Conservation (phyloP, 768 basidiomycete genomes). For the Suillus ampliporus region DNA sequence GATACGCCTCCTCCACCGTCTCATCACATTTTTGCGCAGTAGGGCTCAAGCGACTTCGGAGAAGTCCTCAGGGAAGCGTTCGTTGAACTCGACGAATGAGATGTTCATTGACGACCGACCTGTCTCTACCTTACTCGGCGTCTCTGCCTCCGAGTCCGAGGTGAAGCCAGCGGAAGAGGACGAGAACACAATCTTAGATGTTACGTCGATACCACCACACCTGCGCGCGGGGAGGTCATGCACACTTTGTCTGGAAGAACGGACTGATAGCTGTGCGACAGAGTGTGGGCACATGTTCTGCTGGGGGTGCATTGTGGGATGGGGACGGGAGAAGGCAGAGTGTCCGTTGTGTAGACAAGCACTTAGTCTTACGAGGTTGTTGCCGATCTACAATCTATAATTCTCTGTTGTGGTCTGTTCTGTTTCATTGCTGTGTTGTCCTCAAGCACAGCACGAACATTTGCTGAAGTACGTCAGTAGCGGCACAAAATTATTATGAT, state of each 20-base stretch:
- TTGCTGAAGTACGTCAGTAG: constrained; percentile 4
- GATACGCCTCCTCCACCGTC: constrained; percentile 66
- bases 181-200: constrained; percentile 66
- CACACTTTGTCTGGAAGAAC: constrained; percentile 84
- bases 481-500: constrained; percentile 23
- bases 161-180: constrained; percentile 72
- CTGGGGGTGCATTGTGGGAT: constrained; percentile 88
- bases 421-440: not conserved
- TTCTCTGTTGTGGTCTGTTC: constrained; percentile 16
- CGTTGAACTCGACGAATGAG: constrained; percentile 38
- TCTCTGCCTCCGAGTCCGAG: constrained; percentile 55
- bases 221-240: constrained; percentile 70
- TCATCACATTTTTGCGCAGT: constrained; percentile 52
- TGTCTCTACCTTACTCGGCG: constrained; percentile 60
- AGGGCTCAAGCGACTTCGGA: constrained; percentile 24
- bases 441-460: not conserved
- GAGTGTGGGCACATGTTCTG: constrained; percentile 92
- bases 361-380: constrained; percentile 66
- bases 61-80: constrained; percentile 43
- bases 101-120: constrained; percentile 64
- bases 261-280: constrained; percentile 80
- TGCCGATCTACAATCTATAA: constrained; percentile 87
- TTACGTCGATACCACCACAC: constrained; percentile 56
- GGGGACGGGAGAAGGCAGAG: constrained; percentile 90
- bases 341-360: constrained; percentile 88